phyloP scores from a whole-genome alignment of 2,329 filamentous ascomycete species.

The Aspergillus latus region DNA sequence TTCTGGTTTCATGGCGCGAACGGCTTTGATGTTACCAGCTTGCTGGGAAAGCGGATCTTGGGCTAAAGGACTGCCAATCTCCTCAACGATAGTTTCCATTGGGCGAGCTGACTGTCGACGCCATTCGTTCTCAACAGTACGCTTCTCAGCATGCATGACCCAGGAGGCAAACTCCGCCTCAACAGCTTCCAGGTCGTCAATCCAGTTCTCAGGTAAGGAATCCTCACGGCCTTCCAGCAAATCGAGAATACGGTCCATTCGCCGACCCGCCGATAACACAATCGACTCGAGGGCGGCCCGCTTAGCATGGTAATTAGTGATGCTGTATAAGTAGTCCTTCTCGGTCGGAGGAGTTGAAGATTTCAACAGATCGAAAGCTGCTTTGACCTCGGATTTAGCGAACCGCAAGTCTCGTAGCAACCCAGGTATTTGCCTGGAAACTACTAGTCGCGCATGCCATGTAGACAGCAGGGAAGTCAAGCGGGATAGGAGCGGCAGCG shows the following conservation, averaged over 20 bases:
- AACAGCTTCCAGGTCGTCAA: slow-evolving; percentile 78
- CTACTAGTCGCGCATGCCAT: slow-evolving; percentile 75
- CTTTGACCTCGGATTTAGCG: slow-evolving; percentile 36
- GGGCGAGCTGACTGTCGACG: slow-evolving; percentile 22
- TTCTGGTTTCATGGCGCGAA: neutral
- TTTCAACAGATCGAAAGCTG: slow-evolving; percentile 33
- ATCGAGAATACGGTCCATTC: slow-evolving; percentile 84
- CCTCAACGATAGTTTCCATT: slow-evolving; percentile 28
- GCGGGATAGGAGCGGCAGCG: slow-evolving; percentile 75
- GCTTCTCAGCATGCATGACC: slow-evolving; percentile 74
- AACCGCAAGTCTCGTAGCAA: slow-evolving; percentile 64
- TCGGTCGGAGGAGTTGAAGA: slow-evolving; percentile 26
- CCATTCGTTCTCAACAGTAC: slow-evolving; percentile 67
- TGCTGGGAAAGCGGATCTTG: neutral
- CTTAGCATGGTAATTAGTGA: slow-evolving; percentile 42
- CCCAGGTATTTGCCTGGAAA: slow-evolving; percentile 70
- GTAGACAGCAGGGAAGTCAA: slow-evolving; percentile 70
- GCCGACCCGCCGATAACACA: slow-evolving; percentile 67
- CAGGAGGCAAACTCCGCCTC: slow-evolving; percentile 78
- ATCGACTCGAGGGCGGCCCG: slow-evolving; percentile 64
- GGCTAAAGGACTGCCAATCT: slow-evolving; percentile 14
- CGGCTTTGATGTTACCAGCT: neutral
- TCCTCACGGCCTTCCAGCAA: slow-evolving; percentile 79
- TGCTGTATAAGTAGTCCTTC: slow-evolving; percentile 31
- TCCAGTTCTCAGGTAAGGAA: slow-evolving; percentile 80